These are phyloP conservation scores for Poa annua DNA, from an alignment of 176 grass and related monocot genomes.

Conservation along the genomic window DNA sequence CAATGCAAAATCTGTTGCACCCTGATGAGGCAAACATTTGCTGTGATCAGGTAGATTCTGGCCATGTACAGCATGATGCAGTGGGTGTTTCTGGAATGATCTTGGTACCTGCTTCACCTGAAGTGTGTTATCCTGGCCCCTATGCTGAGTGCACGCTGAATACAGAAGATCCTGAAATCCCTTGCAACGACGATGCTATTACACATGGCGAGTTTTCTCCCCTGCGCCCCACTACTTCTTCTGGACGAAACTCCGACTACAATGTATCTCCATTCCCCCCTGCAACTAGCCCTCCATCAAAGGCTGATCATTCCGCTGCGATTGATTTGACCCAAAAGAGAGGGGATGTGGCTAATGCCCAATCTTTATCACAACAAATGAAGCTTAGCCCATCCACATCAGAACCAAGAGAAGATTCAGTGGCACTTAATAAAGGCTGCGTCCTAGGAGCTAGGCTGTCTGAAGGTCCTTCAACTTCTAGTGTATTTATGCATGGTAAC, in stretches of 20 bases:
- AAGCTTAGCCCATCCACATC: conserved; percentile 43
- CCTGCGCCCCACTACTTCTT: conserved; percentile 35
- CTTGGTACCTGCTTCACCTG: conserved; percentile 44
- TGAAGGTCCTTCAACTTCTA: conserved; percentile 49
- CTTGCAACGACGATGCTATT: conserved; percentile 62
- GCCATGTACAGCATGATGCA: conserved; percentile 33
- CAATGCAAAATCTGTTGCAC: conserved; percentile 40
- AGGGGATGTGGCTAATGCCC: conserved; percentile 49
- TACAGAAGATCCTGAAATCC: conserved; percentile 71
- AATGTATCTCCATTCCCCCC: conserved; percentile 26
- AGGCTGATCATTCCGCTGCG: conserved; percentile 42
- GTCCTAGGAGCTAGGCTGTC: conserved; percentile 40
- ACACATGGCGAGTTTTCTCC: conserved; percentile 35
- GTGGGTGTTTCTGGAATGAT: conserved; percentile 45
- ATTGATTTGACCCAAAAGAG: conserved; percentile 46
- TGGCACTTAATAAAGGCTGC: conserved; percentile 42
- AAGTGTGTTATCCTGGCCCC: conserved; percentile 42
- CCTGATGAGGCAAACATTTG: conserved; percentile 44
- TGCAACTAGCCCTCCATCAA: conserved; percentile 44
- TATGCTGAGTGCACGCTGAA: conserved; percentile 52
- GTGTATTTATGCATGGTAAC: conserved; percentile 21
- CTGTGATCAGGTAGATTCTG: conserved; percentile 48
- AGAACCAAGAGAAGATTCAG: conserved; percentile 50
- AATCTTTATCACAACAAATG: conserved; percentile 31
- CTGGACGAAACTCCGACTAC: conserved; percentile 42